Evolutionary conservation across 2,329 filamentous ascomycete species (phyloP).

Genomic region (Pyrenophora tritici-repentis): DNA sequence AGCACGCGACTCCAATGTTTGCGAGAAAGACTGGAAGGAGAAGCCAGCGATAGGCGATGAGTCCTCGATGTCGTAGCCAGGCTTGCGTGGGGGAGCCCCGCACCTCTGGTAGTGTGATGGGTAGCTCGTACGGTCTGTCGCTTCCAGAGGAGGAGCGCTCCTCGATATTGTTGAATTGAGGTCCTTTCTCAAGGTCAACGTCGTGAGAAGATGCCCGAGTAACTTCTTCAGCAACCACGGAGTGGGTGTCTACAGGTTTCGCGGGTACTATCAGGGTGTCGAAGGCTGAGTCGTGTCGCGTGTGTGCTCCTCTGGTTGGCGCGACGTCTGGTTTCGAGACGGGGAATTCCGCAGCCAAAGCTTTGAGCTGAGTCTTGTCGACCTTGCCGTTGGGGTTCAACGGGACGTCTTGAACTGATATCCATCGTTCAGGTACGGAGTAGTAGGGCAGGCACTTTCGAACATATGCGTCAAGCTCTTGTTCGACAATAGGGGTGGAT

Average conservation of each 20-base stretch:
- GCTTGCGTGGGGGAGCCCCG: constrained; percentile 33
- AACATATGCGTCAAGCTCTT: constrained; percentile 50
- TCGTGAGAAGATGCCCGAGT: not conserved
- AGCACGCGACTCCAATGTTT: constrained; percentile 35
- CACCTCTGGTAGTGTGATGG: constrained; percentile 28
- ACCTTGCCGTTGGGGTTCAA: constrained; percentile 63
- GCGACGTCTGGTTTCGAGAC: not conserved
- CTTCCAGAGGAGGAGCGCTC: constrained; percentile 13
- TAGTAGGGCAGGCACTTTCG: constrained; percentile 59
- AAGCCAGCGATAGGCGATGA: constrained; percentile 42
- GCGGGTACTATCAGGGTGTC: not conserved
- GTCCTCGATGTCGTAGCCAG: constrained; percentile 40
- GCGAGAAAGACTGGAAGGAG: constrained; percentile 36
- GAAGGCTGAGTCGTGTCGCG: constrained; percentile 1
- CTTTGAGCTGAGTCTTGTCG: constrained; percentile 56
- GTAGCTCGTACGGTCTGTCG: constrained; percentile 22
- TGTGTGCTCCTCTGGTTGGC: not conserved
- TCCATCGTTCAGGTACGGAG: constrained; percentile 56
- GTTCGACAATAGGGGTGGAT: constrained; percentile 34
- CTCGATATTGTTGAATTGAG: constrained; percentile 15
- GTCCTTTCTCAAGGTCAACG: constrained; percentile 17
- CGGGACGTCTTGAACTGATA: constrained; percentile 53
- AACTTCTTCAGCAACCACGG: not conserved
- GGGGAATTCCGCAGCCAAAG: constrained; percentile 21
- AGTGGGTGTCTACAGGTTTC: not conserved